These are phyloP conservation scores for Parascedosporium putredinis DNA, from an alignment of 2,329 filamentous ascomycete genomes.

Conservation along the genomic window DNA sequence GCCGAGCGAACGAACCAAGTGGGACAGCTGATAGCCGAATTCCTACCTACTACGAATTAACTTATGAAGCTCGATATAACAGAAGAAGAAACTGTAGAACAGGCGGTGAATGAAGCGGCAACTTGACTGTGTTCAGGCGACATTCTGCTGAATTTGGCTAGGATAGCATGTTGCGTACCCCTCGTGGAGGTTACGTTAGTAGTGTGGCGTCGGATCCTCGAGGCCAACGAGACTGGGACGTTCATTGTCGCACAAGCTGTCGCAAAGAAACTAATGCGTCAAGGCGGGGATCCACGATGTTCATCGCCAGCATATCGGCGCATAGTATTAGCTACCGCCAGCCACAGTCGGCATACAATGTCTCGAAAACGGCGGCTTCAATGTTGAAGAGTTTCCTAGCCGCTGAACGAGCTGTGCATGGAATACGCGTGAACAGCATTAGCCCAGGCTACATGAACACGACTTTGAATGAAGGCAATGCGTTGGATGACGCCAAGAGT, in stretches of 20 bases:
- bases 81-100: slow-evolving; percentile 58
- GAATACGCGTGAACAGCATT: slow-evolving; percentile 76
- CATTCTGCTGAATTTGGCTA: slow-evolving; percentile 75
- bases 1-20: slow-evolving; percentile 57
- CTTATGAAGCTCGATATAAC: slow-evolving; percentile 66
- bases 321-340: slow-evolving; percentile 80
- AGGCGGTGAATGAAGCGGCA: slow-evolving; percentile 56
- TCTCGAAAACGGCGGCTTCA: slow-evolving; percentile 70
- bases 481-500: slow-evolving; percentile 39
- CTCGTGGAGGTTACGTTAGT: slow-evolving; percentile 53
- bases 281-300: slow-evolving; percentile 60
- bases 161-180: slow-evolving; percentile 52
- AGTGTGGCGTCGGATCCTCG: slow-evolving; percentile 64
- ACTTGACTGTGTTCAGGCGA: slow-evolving; percentile 61
- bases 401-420: slow-evolving; percentile 74
- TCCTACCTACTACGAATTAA: slow-evolving; percentile 24
- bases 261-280: slow-evolving; percentile 62
- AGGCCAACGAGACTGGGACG: slow-evolving; percentile 72
- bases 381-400: slow-evolving; percentile 72
- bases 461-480: slow-evolving; percentile 59
- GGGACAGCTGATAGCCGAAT: slow-evolving; percentile 56
- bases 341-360: slow-evolving; percentile 75
- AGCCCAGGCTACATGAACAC: slow-evolving; percentile 84
- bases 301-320: slow-evolving; percentile 73
- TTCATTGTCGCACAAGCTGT: slow-evolving; percentile 70